These are phyloP conservation scores for Coleophoma crateriformis DNA, from an alignment of 2,329 filamentous ascomycete genomes.

Conservation along the genomic window DNA sequence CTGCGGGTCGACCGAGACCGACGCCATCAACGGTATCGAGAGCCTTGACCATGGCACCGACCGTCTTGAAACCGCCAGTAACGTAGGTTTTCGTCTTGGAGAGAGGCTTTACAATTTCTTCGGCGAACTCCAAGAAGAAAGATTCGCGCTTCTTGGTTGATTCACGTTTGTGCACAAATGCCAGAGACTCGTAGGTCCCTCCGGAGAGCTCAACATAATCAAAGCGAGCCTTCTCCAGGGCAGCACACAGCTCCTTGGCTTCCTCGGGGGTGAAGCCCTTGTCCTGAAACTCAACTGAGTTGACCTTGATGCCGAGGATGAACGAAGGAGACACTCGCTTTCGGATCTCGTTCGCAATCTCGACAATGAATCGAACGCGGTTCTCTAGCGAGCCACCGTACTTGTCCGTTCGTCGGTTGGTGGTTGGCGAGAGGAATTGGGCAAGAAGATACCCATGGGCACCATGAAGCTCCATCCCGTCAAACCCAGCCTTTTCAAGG, in stretches of 20 bases:
- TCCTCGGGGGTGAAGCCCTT: slow-evolving; percentile 53
- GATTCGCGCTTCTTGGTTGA: slow-evolving; percentile 50
- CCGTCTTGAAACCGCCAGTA: slow-evolving; percentile 57
- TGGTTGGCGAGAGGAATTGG: slow-evolving; percentile 23
- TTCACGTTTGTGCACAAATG: slow-evolving; percentile 24
- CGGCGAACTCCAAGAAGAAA: slow-evolving; percentile 64
- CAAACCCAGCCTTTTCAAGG: slow-evolving; percentile 55
- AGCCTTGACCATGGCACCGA: slow-evolving; percentile 43
- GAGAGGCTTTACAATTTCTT: slow-evolving; percentile 40
- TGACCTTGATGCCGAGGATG: slow-evolving; percentile 49
- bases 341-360: slow-evolving; percentile 58
- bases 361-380: slow-evolving; percentile 40
- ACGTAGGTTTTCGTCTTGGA: slow-evolving; percentile 43
- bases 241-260: slow-evolving; percentile 43
- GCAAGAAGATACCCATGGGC: slow-evolving; percentile 26
- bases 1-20: slow-evolving; percentile 40
- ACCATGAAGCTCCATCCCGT: slow-evolving; percentile 34
- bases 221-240: slow-evolving; percentile 43
- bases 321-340: slow-evolving; percentile 28
- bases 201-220: slow-evolving; percentile 68
- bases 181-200: slow-evolving; percentile 51
- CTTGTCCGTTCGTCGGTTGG: slow-evolving; percentile 23
- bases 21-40: slow-evolving; percentile 41
- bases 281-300: slow-evolving; percentile 54
- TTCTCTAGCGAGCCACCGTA: slow-evolving; percentile 25